Conservation (phyloP, 2,329 filamentous ascomycete genomes). For the Tetracladium maxilliforme region DNA sequence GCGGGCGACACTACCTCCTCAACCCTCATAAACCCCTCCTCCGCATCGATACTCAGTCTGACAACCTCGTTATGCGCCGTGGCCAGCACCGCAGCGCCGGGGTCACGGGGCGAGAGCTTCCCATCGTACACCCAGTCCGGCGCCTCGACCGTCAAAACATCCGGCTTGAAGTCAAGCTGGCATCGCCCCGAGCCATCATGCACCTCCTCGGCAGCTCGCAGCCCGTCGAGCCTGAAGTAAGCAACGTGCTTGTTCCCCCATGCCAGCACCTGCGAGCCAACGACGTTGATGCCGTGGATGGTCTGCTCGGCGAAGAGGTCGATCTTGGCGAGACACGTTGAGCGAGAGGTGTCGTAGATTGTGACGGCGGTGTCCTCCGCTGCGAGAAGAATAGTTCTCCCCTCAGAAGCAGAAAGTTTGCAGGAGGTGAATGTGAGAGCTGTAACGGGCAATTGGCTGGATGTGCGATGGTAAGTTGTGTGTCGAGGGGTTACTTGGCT, state of each 20-base stretch:
- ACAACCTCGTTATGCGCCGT: conserved; percentile 82
- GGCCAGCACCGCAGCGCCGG: conserved; percentile 40
- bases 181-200: conserved; percentile 11
- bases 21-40: conserved; percentile 24
- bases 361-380: conserved; percentile 45
- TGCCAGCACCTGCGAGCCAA: conserved; percentile 29
- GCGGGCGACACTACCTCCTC: conserved; percentile 44
- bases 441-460: no score
- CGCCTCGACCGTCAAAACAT: conserved; percentile 23
- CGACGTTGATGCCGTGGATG: conserved; percentile 56
- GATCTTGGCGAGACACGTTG: conserved; percentile 22
- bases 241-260: conserved; percentile 59
- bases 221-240: conserved; percentile 17
- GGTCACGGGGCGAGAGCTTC: conserved; percentile 29
- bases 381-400: conserved; percentile 30
- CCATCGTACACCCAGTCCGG: conserved; percentile 71
- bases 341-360: conserved; percentile 28
- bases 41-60: conserved; percentile 22
- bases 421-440: conserved; percentile 36
- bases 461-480: no score
- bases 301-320: conserved; percentile 51
- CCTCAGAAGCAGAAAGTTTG: conserved; percentile 9
- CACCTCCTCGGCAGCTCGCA: conserved; percentile 6
- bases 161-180: no score
- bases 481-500: no score